Base-by-base conservation (phyloP, 179 eudicot genomes). In the Gypsophila paniculata region DNA sequence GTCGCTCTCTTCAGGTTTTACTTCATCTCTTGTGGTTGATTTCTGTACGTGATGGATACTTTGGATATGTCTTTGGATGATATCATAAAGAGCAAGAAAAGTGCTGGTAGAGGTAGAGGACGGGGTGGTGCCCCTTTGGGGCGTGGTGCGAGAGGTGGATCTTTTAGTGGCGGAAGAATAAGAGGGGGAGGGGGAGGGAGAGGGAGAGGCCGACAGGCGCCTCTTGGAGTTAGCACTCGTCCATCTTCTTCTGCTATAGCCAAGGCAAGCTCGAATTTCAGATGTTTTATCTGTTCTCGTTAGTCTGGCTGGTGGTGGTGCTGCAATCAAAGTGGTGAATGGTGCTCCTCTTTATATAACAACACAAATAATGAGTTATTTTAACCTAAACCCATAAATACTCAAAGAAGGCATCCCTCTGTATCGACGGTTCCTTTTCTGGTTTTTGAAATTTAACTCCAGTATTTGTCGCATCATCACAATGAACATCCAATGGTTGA, bases 191-290 rank as follows among this genome's bases (percentile, higher is more conserved):
- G 81, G 22, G 18, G 55, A 48, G 70, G 70, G 57, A 75, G 83
- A 67, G 84, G 81, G 22, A 17, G 55, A 48, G 88, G 84, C 74
- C 87, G 81, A 61, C 86, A 85, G 59, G 85, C 85, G 10, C 82
- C 83, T 15, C 89, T 89, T n/a, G 83, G 96, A 72, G 87, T 93
- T 38, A 89, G 85, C 85, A 75, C 88, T 82, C 86, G 90, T 55
- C 84, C 93, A 14, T 82, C 97, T 74, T 72, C 93, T 68, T 82
- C 69, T 48, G 71, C 86, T 32, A 89, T 91, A 76, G 85, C 98
- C 80, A 91, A 94, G 99, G 99, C 97, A 94, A 94, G 99, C 96
- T 77, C 82, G 61, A 82, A 85, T 77, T 85, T 77, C 84, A 95
- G 92, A 84, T 81, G 78, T 76, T 78, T 80, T 83, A 76, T 86